Percentiles rank a stretch among this genome's conserved stretches.
These are phyloP conservation scores for Xerocomus minutiporus DNA, from an alignment of 1,284 basidiomycete genomes.

Conservation along the genomic window DNA sequence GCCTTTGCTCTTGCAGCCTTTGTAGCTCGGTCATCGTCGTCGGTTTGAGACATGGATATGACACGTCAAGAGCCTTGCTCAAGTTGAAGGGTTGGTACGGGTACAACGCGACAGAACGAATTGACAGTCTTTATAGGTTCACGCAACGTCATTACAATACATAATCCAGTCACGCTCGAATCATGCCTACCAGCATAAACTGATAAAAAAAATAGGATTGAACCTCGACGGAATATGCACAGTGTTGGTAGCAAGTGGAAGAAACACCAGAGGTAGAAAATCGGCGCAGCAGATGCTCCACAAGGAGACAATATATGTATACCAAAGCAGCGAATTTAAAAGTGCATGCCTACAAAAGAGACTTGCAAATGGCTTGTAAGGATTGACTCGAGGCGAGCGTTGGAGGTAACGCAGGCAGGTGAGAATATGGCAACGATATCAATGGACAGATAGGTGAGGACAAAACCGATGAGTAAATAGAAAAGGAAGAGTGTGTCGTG, in stretches of 20 bases:
- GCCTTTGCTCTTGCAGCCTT: conserved; percentile 78
- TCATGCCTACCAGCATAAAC: not conserved
- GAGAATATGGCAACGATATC: conserved; percentile 45
- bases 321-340: conserved; percentile 28
- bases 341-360: conserved; percentile 21
- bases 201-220: conserved; percentile 17
- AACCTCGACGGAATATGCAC: conserved; percentile 30
- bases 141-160: conserved; percentile 2
- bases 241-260: conserved; percentile 25
- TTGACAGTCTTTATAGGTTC: conserved; percentile 1
- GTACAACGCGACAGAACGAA: not conserved
- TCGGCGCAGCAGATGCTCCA: conserved; percentile 28
- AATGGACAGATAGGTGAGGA: conserved; percentile 35
- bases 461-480: conserved; percentile 24
- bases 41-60: conserved; percentile 40
- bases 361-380: not conserved
- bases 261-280: conserved; percentile 23
- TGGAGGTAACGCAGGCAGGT: conserved; percentile 32
- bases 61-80: not conserved
- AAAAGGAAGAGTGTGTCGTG: not conserved
- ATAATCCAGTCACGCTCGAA: not conserved
- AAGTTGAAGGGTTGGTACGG: not conserved
- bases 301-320: conserved; percentile 36
- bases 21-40: conserved; percentile 73
- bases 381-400: not conserved